Base-by-base conservation (phyloP, 305 asterid genomes). In the Ilex paraguariensis region DNA sequence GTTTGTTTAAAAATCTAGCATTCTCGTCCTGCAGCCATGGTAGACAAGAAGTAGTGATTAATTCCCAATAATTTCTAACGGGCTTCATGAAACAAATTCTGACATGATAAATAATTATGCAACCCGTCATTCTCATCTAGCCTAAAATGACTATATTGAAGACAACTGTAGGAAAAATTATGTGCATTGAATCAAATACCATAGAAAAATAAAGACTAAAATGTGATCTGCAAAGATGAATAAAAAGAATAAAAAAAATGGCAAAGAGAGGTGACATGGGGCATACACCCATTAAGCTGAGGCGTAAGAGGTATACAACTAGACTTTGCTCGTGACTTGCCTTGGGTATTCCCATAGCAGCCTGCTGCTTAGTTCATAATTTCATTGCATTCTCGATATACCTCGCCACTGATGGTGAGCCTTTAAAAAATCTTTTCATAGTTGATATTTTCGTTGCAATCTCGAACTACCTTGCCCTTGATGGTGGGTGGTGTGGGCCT, bases 1-100 rank as follows among this genome's bases (percentile, higher is more conserved):
- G 81, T 73, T 79, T 79, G 66, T 75, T 76, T 14, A 86, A 48
- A 61, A 79, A 84, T 63, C 77, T 81, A 69, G 79, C 76, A 55
- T 79, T 70, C 69, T 72, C 84, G 53, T 72, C 84, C 96, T 86
- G 90, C 61, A 56, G 53, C 54, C 36, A 56, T 46, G 57, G 64
- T 54, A 63, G 62, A 54, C 52, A 40, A 31, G 13, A 3, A 7
- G 10, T 46, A 5, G 3, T 10, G 15, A 46, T 13, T 12, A 11
- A 46, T 10, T 11, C 16, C 53, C 53, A 49, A n/a, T 49, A 49
- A 49, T 49, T 49, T 49, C 11, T 5, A 7, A 12, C 16, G 13
- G 11, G 16, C 0, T 4, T 49, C 53, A 12, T 49, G 15, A 16
- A 52, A 52, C 10, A 16, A 52, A 52, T 52, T 52, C 28, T 52